Evolutionary conservation across 108 stramenopile genomes (phyloP), one percentile per base, ranked within the genome.

Genomic region (Conticribra guillardii): DNA sequence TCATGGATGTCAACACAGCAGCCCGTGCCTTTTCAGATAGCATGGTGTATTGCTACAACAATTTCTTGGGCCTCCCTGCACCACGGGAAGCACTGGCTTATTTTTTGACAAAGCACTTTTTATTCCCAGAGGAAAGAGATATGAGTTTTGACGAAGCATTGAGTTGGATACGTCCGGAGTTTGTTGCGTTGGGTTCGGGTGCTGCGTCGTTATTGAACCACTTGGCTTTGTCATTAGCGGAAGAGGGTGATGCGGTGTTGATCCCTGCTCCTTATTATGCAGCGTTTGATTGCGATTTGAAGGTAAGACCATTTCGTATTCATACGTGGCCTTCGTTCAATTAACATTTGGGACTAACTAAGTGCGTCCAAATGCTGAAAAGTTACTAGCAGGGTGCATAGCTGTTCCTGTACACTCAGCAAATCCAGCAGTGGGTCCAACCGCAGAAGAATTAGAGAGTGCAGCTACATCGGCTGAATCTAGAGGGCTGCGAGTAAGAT

Each of bases 251-350:
- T 72, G 88, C 72, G 7, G 89, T 93, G 60, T 79, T 97, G 28
- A 91, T 97, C 41, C 97, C 97, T 30, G 84, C 91, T 52, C 97
- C 97, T 3, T 97, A 96, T 69, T 97, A 97, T 74, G 88, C 88
- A 47, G 97, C 95, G 7, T 97, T 97, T 89, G 96, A 96, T 69
- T 69, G 54, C 46, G 94, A 96, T 64, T 80, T 96, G 65, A 86
- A 83, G 41, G 80, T 62, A 23, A 18, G 60, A 27, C 26, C 18
- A 7, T 54, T 50, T 54, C 19, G 56, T 55, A 32, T 3, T 57
- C 4, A 24, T 24, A 28, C 4, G 56, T 57, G 16, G 31, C 8
- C 5, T 23, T 7, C 41, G 60, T 41, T 61, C 23, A 21, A 18
- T 41, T 61, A 9, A 37, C n/a, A 23, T 23, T 19, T 41, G 4